A percentile compares a stretch with the other conserved stretches of the same genome.
These are phyloP conservation scores for Yamadazyma sp. DNA, from an alignment of 1,139 yeast species.

Conservation along the genomic window DNA sequence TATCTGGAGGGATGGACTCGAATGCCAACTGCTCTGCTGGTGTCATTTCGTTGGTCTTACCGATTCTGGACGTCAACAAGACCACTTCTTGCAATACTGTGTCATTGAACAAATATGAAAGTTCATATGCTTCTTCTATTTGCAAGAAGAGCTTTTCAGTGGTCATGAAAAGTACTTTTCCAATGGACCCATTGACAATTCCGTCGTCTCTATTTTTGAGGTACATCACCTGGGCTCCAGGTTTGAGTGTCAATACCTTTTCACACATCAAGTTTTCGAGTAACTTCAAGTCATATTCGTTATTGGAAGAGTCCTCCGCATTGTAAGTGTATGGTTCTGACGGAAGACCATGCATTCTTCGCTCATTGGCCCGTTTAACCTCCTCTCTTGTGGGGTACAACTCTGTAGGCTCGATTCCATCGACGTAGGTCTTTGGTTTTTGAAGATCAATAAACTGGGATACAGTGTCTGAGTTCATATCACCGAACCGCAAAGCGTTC, in stretches of 20 bases:
- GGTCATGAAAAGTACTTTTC: conserved; percentile 65
- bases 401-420: conserved; percentile 81
- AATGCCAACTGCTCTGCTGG: conserved; percentile 46
- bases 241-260: conserved; percentile 43
- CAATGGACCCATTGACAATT: conserved; percentile 59
- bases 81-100: conserved; percentile 24
- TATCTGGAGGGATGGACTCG: conserved; percentile 27
- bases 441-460: conserved; percentile 47
- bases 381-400: conserved; percentile 73
- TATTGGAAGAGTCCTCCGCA: conserved; percentile 47
- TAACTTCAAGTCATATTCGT: conserved; percentile 21
- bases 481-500: conserved; percentile 71
- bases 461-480: conserved; percentile 46
- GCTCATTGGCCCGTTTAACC: conserved; percentile 67
- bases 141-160: conserved; percentile 28
- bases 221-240: conserved; percentile 64
- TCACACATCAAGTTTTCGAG: conserved; percentile 52
- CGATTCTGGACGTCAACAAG: conserved; percentile 27
- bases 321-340: conserved; percentile 44
- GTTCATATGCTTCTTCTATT: conserved; percentile 27
- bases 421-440: conserved; percentile 58
- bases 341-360: conserved; percentile 41
- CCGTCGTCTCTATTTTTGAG: conserved; percentile 44
- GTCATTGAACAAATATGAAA: conserved; percentile 21
- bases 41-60: conserved; percentile 13